Evolutionary conservation across 192 early-diverging fungal species (phyloP).

Genomic region (Backusella luteola): DNA sequence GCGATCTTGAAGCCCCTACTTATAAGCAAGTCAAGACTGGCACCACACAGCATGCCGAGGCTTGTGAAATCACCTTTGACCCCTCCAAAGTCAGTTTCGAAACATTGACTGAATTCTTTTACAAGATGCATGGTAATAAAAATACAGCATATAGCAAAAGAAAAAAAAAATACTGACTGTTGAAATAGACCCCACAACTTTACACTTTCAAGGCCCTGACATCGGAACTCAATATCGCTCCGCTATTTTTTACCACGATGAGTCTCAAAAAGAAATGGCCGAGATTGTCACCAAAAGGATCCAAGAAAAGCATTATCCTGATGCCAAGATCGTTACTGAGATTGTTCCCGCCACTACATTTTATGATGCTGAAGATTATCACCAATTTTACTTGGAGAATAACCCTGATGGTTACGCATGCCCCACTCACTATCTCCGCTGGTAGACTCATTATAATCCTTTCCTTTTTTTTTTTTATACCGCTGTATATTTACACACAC

Average conservation of each 20-base stretch:
- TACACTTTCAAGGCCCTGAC: slow-evolving; percentile 81
- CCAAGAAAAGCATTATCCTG: slow-evolving; percentile 57
- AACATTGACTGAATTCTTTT: slow-evolving; percentile 79
- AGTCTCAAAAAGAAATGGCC: slow-evolving; percentile 70
- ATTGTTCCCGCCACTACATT: slow-evolving; percentile 68
- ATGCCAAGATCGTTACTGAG: slow-evolving; percentile 59
- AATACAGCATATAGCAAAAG: background rate
- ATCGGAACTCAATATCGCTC: slow-evolving; percentile 87
- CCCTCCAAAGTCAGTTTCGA: slow-evolving; percentile 68
- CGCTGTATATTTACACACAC: background rate
- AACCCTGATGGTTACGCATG: slow-evolving; percentile 78
- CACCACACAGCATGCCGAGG: slow-evolving; percentile 82
- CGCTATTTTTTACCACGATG: slow-evolving; percentile 78
- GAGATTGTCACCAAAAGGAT: slow-evolving; percentile 61
- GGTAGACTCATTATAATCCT: slow-evolving; percentile 23
- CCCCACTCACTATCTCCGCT: slow-evolving; percentile 44
- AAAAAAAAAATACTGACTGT: background rate
- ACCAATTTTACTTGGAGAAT: slow-evolving; percentile 57
- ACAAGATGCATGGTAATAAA: slow-evolving; percentile 62
- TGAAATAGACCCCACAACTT: slow-evolving; percentile 72
- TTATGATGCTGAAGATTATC: slow-evolving; percentile 82
- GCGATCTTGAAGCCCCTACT: slow-evolving; percentile 16
- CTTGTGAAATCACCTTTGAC: slow-evolving; percentile 73
- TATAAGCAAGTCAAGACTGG: slow-evolving; percentile 48
- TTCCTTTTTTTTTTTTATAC: background rate